Base-by-base conservation (phyloP, 2,329 filamentous ascomycete species). In the Penicillium sp. region DNA sequence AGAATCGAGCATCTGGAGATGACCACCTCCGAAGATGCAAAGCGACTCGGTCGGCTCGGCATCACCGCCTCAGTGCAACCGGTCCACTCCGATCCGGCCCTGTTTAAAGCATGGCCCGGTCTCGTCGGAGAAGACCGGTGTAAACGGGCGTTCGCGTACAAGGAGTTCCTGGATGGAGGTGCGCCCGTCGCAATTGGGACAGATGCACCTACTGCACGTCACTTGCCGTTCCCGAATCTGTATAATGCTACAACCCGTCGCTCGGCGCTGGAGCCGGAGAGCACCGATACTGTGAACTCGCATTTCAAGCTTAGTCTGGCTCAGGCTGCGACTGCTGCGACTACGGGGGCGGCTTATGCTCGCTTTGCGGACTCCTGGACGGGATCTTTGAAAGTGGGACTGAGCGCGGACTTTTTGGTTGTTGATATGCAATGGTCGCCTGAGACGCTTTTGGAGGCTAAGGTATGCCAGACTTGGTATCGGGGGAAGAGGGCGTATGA, bases 1-100 rank as follows among this genome's bases (percentile, higher is more conserved):
- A 75, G 81, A 49, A 82, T 83, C 60, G 81, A 83, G 65, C 81
- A 83, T 68, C 72, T 83, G 11, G 81, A 83, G 61, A 70, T 83
- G 58, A 80, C 79, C 0, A 74, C 78, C 0, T 78, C 79, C 0
- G 76, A 78, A 60, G 81, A 83, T 61, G 81, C 80, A 2, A 75
- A 71, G 50, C 68, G 81, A n/a, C 71, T 83, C 4, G 79, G 79
- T 0, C 61, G 77, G 48, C 71, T 81, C 2, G 81, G 81, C 3
- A 82, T 83, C 63, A 78, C 75, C 0, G 76, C 76, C 1, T 77
- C 75, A 0, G 68, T 78, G 4, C 76, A 78, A 50, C 72, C 75
- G 0, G 76, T 77, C 0, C 76, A 77, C 55, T 72, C 73, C 0
- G 76, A 78, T 50, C 81, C 81, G 0, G 72, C 76, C 1, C 78